A percentile compares a stretch with the other conserved stretches of the same genome.
Evolutionary conservation across 2,329 filamentous ascomycete species (phyloP).

Genomic region (Neonectria magnoliae): DNA sequence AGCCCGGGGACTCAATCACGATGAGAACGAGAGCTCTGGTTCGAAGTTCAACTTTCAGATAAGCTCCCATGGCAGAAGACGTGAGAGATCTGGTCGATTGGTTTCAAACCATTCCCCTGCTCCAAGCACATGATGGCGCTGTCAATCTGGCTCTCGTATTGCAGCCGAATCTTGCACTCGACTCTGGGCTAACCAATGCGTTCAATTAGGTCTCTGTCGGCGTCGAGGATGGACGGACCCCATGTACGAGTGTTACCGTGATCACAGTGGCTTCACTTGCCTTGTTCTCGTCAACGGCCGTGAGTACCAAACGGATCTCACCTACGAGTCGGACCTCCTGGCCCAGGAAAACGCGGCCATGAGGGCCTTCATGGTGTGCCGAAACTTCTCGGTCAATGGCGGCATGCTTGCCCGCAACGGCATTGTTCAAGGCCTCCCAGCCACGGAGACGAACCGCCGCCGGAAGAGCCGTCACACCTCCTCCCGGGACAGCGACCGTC

Average conservation of each 20-base stretch:
- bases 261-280: slow-evolving; percentile 82
- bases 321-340: slow-evolving; percentile 82
- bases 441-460: slow-evolving; percentile 60
- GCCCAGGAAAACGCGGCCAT: slow-evolving; percentile 95
- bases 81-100: slow-evolving; percentile 40
- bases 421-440: slow-evolving; percentile 73
- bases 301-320: slow-evolving; percentile 91
- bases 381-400: slow-evolving; percentile 96
- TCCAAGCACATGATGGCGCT: slow-evolving; percentile 12
- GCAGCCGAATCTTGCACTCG: not conserved
- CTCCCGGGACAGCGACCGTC: slow-evolving; percentile 56
- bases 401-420: slow-evolving; percentile 83
- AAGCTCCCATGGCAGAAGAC: not conserved
- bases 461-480: slow-evolving; percentile 64
- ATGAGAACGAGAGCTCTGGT: not conserved
- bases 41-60: not conserved
- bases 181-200: slow-evolving; percentile 48
- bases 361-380: slow-evolving; percentile 96
- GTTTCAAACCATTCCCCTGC: slow-evolving; percentile 45
- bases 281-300: slow-evolving; percentile 95
- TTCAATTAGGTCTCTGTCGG: slow-evolving; percentile 82
- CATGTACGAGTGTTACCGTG: slow-evolving; percentile 83
- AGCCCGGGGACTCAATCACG: not conserved
- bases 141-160: not conserved
- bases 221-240: slow-evolving; percentile 95